Evolutionary conservation across 2,329 filamentous ascomycete genomes (phyloP).

Genomic region (Sporothrix schenckii): DNA sequence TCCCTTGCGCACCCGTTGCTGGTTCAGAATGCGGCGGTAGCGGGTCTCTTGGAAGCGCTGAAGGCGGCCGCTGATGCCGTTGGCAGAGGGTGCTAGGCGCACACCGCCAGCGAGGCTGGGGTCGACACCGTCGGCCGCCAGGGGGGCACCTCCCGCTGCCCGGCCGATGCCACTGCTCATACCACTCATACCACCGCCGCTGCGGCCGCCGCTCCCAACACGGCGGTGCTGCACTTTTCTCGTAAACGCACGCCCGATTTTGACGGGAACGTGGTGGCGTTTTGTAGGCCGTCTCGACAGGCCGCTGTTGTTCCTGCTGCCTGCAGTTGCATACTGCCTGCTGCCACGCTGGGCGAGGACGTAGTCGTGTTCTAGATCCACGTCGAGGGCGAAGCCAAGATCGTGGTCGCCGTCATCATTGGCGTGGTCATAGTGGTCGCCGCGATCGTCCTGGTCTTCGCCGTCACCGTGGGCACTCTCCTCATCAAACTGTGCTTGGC

Average conservation of each 20-base stretch:
- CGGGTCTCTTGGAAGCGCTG: background rate
- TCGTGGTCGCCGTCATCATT: background rate
- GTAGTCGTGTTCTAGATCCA: constrained; percentile 21
- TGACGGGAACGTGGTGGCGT: constrained; percentile 10
- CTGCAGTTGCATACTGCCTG: background rate
- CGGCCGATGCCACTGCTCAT: background rate
- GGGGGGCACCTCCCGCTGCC: background rate
- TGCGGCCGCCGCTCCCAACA: background rate
- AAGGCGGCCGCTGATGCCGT: background rate
- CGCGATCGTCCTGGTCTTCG: background rate
- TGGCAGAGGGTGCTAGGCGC: background rate
- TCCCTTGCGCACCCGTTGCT: background rate
- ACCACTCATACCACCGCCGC: background rate
- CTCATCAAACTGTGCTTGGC: constrained; percentile 18
- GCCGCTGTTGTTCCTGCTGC: background rate
- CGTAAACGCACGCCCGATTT: background rate
- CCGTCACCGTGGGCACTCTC: background rate
- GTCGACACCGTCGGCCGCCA: background rate
- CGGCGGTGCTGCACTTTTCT: constrained; percentile 10
- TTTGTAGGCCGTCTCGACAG: background rate
- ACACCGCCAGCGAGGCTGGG: background rate
- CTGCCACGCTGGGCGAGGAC: background rate
- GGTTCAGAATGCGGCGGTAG: background rate
- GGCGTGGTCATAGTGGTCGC: background rate
- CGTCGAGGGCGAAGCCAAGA: constrained; percentile 1